Percentiles rank a stretch among this genome's conserved stretches.
Conservation (phyloP, 2,329 filamentous ascomycete genomes). For the Alternaria sp. region DNA sequence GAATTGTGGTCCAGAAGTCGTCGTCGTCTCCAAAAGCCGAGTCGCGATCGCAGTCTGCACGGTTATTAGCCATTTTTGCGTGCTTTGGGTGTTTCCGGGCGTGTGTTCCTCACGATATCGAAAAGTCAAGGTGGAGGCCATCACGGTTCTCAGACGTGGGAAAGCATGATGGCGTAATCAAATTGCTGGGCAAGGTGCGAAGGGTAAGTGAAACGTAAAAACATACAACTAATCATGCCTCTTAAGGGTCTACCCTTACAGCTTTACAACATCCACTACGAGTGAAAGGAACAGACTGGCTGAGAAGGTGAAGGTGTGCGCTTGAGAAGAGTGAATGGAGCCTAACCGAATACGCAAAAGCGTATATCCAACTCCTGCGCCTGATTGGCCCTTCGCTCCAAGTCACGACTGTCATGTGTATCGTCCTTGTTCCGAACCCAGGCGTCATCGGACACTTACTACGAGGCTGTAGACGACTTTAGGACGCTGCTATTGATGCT, state of each 20-base stretch:
- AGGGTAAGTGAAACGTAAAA: conserved; percentile 2
- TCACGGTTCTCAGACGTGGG: conserved; percentile 17
- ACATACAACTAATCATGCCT: conserved; percentile 13
- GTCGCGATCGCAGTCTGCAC: conserved; percentile 42
- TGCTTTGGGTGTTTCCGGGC: conserved; percentile 9
- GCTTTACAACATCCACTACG: background rate
- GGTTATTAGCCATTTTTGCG: conserved; percentile 42
- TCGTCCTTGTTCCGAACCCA: conserved; percentile 1
- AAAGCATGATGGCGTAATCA: conserved; percentile 11
- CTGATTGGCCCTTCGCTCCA: conserved; percentile 12
- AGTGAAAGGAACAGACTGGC: conserved; percentile 1
- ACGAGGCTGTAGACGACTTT: background rate
- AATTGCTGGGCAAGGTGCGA: conserved; percentile 1
- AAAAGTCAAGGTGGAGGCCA: conserved; percentile 17
- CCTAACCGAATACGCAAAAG: conserved; percentile 11
- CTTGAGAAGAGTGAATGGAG: conserved; percentile 11
- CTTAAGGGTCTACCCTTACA: conserved; percentile 1
- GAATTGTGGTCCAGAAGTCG: conserved; percentile 32
- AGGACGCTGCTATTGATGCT: background rate
- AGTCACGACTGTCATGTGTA: conserved; percentile 7
- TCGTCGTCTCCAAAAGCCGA: conserved; percentile 47
- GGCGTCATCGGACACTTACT: background rate
- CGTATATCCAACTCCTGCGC: conserved; percentile 12
- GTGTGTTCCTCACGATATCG: conserved; percentile 11
- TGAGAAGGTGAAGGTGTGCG: background rate